These are phyloP conservation scores for Ophiostoma pallidulum DNA, from an alignment of 2,329 filamentous ascomycete genomes.

Conservation along the genomic window DNA sequence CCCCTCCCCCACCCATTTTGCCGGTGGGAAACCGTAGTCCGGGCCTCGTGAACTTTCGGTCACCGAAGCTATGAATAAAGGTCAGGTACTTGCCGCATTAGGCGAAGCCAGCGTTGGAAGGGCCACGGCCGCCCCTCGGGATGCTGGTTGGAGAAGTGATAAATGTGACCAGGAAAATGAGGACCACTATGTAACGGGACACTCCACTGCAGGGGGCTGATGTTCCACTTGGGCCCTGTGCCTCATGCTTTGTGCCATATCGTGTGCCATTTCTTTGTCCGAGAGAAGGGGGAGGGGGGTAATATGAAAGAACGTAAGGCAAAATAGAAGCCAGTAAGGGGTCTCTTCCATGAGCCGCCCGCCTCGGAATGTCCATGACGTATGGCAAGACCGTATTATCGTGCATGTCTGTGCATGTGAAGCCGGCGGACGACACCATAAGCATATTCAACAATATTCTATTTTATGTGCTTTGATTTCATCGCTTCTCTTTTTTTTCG, in stretches of 20 bases:
- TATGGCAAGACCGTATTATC: background rate
- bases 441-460: background rate
- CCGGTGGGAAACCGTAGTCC: constrained; percentile 25
- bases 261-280: background rate
- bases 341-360: no score
- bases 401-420: background rate
- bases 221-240: background rate
- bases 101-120: constrained; percentile 15
- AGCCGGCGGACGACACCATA: background rate
- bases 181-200: background rate
- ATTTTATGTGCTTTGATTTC: background rate
- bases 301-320: background rate
- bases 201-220: background rate
- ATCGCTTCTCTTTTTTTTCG: background rate
- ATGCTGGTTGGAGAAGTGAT: background rate
- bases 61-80: constrained; percentile 34
- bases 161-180: constrained; percentile 6
- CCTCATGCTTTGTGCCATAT: background rate
- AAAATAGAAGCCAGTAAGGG: background rate
- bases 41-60: constrained; percentile 31
- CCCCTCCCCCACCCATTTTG: constrained; percentile 22
- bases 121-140: constrained; percentile 9
- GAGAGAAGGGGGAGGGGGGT: background rate
- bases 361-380: background rate
- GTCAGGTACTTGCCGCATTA: constrained; percentile 29